phyloP scores from a whole-genome alignment of 768 basidiomycete species.

The Mycena sanguinolenta region DNA sequence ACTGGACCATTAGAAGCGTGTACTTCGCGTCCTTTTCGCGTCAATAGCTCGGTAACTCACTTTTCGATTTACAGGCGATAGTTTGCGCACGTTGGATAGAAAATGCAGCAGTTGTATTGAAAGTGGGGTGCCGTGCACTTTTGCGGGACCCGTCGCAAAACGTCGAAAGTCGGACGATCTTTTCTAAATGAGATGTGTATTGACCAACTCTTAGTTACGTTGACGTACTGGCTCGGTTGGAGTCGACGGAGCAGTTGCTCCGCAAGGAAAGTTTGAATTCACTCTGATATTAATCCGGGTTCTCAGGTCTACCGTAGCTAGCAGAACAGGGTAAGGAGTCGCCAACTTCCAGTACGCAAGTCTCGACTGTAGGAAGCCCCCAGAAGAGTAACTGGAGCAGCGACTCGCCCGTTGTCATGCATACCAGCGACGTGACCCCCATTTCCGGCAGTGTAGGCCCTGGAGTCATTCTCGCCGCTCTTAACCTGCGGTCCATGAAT shows the following conservation, averaged over 20 bases:
- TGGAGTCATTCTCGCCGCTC: constrained; percentile 21
- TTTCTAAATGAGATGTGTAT: background rate
- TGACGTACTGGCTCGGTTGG: background rate
- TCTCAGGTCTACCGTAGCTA: background rate
- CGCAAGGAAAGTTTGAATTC: background rate
- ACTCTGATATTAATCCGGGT: background rate
- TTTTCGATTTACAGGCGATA: background rate
- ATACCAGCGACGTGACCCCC: background rate
- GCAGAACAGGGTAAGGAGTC: background rate
- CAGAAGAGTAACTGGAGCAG: constrained; percentile 2
- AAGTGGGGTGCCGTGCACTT: background rate
- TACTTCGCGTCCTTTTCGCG: background rate
- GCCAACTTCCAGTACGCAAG: background rate
- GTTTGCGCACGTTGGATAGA: constrained; percentile 3
- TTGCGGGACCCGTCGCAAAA: background rate
- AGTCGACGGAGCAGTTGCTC: background rate
- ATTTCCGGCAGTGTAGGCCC: background rate
- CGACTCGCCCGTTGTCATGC: background rate
- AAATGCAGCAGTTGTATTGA: constrained; percentile 7
- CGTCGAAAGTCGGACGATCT: background rate
- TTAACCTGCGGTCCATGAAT: constrained; percentile 30
- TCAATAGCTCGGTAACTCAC: background rate
- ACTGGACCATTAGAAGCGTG: background rate
- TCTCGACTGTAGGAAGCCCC: background rate
- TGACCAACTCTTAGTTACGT: background rate